These are phyloP conservation scores for Rubroboletus pulcherrimus DNA, from an alignment of 768 basidiomycete genomes.

Conservation along the genomic window DNA sequence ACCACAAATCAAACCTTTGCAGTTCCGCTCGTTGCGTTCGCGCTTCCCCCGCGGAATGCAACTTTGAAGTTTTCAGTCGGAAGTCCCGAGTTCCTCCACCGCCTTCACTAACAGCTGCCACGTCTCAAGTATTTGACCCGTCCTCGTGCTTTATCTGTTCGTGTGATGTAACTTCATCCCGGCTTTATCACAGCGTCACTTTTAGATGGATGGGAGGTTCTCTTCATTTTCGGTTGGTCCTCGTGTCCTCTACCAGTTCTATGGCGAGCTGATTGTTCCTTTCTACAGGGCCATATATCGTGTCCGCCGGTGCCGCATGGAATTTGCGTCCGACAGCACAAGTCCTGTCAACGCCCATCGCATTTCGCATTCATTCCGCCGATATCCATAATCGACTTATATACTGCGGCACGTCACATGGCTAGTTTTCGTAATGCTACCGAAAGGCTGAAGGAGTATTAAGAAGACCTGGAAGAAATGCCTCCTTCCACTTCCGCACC, in stretches of 20 bases:
- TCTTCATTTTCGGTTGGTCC: no score
- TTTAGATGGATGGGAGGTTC: no score
- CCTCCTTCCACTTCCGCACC: neutral
- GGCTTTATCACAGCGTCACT: no score
- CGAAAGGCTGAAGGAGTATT: constrained; percentile 21
- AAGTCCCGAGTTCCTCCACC: no score
- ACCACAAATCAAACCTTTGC: no score
- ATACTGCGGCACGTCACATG: constrained; percentile 16
- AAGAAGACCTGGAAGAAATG: constrained; percentile 5
- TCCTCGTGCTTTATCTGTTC: no score
- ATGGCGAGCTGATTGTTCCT: neutral
- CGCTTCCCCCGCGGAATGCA: no score
- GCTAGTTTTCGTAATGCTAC: constrained; percentile 27
- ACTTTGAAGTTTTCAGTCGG: no score
- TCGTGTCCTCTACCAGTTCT: neutral
- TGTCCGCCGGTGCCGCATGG: constrained; percentile 28
- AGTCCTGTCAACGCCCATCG: constrained; percentile 24
- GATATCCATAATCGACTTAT: constrained; percentile 9
- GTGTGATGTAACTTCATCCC: no score
- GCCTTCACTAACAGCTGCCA: no score
- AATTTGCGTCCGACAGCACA: constrained; percentile 21
- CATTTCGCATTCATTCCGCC: constrained; percentile 21
- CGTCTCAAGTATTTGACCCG: no score
- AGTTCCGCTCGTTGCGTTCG: no score
- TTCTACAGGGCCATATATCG: constrained; percentile 23